Base-by-base conservation (phyloP, 306 rosid genomes). In the Vachellia pachyceras region DNA sequence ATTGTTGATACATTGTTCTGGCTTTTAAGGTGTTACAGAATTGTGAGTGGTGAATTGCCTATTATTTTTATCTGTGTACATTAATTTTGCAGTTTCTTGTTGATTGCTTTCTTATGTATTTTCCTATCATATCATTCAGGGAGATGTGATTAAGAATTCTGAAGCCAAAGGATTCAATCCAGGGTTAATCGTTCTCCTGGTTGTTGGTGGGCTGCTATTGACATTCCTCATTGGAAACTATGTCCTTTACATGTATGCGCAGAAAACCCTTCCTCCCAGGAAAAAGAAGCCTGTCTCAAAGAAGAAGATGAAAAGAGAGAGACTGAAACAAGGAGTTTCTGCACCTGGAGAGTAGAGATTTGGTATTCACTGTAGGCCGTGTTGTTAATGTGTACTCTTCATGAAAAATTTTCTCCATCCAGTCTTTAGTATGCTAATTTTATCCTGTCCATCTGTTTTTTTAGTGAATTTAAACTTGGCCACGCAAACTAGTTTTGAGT, bases 271-370 rank as follows among this genome's bases (percentile, higher is more conserved):
- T 23, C 98, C 97, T 54, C 97, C 92, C 3, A 86, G 83, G 57
- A 96, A 92, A 87, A 96, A 96, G 90, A 96, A 96, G 90, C 97
- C 92, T 6, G 49, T 96, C 69, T 96, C 99, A 17, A 96, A 93
- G 90, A 96, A 96, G 97, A 96, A 96, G 92, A 89, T 96, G 90
- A 93, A 85, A 75, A 96, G 17, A 85, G 99, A 96, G 86, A 90
- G 90, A 82, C 90, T 96, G 91, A 96, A 86, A 92, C 98, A 96
- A 87, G 99, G 99, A 10, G 87, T 93, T 71, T 93, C 99, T 78
- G 98, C 97, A 68, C 99, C 99, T 12, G 99, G 99, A 82, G 99
- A 96, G 85, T 96, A 88, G 85, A 71, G 39, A 46, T 76, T 22
- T 35, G 64, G 66, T 75, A 44, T 81, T 74, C 57, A 20, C 60